phyloP scores from a whole-genome alignment of 2,329 filamentous ascomycete genomes.

The Trichoderma sp. region DNA sequence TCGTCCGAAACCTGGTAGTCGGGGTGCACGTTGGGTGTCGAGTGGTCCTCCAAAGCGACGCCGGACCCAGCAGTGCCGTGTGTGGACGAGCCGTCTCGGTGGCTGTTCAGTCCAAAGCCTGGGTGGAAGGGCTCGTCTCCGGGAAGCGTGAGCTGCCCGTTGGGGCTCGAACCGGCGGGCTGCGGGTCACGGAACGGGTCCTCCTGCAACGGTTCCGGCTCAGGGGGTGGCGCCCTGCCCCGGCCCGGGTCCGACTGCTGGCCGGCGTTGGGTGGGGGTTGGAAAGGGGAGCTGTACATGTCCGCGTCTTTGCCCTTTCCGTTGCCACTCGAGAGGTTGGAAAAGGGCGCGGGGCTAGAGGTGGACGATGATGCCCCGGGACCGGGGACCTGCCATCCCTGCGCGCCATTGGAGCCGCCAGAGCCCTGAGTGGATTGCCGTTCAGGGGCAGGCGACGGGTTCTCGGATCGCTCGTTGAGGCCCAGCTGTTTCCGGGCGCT shows the following conservation, averaged over 20 bases:
- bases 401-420: conserved; percentile 37
- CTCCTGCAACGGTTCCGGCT: conserved; percentile 28
- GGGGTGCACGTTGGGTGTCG: conserved; percentile 27
- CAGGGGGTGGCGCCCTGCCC: conserved; percentile 30
- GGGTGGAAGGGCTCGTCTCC: conserved; percentile 45
- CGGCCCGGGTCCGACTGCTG: conserved; percentile 33
- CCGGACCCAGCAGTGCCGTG: conserved; percentile 30
- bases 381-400: conserved; percentile 27
- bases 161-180: conserved; percentile 30
- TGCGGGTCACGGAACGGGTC: conserved; percentile 41
- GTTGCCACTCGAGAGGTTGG: conserved; percentile 18
- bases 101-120: conserved; percentile 36
- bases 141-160: conserved; percentile 30
- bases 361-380: conserved; percentile 10
- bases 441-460: conserved; percentile 36
- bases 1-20: conserved; percentile 39
- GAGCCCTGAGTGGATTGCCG: conserved; percentile 31
- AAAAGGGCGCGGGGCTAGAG: neutral
- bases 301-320: conserved; percentile 43
- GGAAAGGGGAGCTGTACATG: conserved; percentile 35
- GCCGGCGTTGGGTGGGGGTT: conserved; percentile 33
- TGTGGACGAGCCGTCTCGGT: conserved; percentile 16
- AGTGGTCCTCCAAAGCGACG: conserved; percentile 30
- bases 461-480: conserved; percentile 37
- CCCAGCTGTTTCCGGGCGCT: conserved; percentile 61